Conservation (phyloP, 176 grass and related monocot genomes). For the Rhynchospora tenuis region DNA sequence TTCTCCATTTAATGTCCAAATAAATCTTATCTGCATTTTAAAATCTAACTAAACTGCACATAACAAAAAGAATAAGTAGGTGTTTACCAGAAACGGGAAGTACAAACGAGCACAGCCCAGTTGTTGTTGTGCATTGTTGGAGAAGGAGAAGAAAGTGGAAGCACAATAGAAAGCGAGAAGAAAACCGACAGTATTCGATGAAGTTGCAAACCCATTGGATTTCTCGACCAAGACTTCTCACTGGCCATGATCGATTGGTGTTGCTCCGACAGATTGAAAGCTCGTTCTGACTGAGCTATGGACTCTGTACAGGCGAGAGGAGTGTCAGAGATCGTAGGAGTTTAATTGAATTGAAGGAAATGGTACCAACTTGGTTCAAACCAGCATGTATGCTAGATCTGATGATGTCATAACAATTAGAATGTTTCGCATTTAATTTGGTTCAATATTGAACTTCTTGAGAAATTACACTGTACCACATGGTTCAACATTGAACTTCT, state of each 20-base stretch:
- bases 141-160: constrained; percentile 21
- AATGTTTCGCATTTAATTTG: too few relatives aligned
- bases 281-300: background rate
- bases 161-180: background rate
- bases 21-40: background rate
- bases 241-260: background rate
- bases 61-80: background rate
- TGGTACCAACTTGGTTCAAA: too few relatives aligned
- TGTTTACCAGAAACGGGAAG: constrained; percentile 87
- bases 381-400: too few relatives aligned
- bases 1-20: background rate
- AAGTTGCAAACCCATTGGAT: background rate
- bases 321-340: too few relatives aligned
- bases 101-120: constrained; percentile 93
- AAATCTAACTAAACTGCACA: background rate
- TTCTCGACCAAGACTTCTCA: background rate
- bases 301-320: too few relatives aligned
- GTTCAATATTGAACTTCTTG: too few relatives aligned
- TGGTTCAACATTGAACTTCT: too few relatives aligned
- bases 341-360: too few relatives aligned
- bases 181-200: background rate
- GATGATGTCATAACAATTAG: too few relatives aligned
- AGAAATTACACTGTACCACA: too few relatives aligned
- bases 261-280: background rate
- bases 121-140: constrained; percentile 92